Evolutionary conservation across 371 early-diverging fungal species (phyloP).

Genomic region (Massospora cicadina): DNA sequence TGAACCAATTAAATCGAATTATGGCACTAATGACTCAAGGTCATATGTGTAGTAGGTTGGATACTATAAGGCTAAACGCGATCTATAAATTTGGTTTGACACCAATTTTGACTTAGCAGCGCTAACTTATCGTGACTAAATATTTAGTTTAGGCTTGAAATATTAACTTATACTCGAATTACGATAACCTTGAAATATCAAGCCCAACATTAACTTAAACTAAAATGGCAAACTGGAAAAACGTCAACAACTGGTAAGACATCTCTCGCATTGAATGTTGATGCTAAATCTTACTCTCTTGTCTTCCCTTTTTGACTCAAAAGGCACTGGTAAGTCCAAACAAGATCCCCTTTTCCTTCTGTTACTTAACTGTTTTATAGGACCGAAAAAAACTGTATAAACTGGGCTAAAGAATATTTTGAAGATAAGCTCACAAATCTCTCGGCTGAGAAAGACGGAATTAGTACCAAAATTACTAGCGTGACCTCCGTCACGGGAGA

Average conservation of each 20-base stretch:
- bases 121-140: no score
- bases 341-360: background rate
- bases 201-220: no score
- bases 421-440: background rate
- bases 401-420: slow-evolving; percentile 71
- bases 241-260: slow-evolving; percentile 56
- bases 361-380: slow-evolving; percentile 23
- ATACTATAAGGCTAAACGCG: no score
- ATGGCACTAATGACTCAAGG: no score
- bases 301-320: background rate
- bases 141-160: no score
- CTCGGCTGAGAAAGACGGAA: slow-evolving; percentile 27
- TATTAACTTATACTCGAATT: no score
- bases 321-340: slow-evolving; percentile 21
- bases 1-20: no score
- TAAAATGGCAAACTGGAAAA: slow-evolving; percentile 44
- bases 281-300: background rate
- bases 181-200: no score
- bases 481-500: slow-evolving; percentile 57
- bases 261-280: background rate
- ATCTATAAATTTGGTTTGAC: no score
- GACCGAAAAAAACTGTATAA: slow-evolving; percentile 80
- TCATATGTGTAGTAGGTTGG: no score
- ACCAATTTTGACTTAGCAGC: no score
- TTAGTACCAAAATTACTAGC: slow-evolving; percentile 29